Evolutionary conservation across 345 rosid species (phyloP).

Genomic region (Eucalyptus sp.): DNA sequence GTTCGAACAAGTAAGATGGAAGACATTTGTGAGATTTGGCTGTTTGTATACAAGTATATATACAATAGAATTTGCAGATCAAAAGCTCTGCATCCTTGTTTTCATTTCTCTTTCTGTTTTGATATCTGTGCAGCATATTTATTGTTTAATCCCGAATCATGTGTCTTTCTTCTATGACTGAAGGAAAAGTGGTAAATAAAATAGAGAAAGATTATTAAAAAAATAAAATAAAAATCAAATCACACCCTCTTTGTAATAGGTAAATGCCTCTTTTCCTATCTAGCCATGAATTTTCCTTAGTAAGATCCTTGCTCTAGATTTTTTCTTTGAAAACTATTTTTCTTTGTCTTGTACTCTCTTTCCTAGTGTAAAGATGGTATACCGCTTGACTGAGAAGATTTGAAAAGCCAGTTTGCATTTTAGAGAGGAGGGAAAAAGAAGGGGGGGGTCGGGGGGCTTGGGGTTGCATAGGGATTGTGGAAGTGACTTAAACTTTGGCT

Average conservation of each 20-base stretch:
- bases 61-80: neutral
- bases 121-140: neutral
- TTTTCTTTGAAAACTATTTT: neutral
- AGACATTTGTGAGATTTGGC: neutral
- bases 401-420: neutral
- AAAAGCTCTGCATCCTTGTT: neutral
- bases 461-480: neutral
- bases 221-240: neutral
- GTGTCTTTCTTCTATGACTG: neutral
- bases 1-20: slow-evolving; percentile 66
- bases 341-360: neutral
- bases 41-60: neutral
- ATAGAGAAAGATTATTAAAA: neutral
- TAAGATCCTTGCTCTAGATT: neutral
- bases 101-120: neutral
- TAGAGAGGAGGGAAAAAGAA: neutral
- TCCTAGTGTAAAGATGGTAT: neutral
- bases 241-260: neutral
- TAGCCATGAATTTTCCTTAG: neutral
- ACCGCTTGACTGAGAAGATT: neutral
- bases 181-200: neutral
- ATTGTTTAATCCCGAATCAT: neutral
- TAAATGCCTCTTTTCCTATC: neutral
- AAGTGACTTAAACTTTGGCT: neutral
- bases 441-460: neutral